Evolutionary conservation across 176 grass and related monocot species (phyloP).

Genomic region (Hordeum vulgare): DNA sequence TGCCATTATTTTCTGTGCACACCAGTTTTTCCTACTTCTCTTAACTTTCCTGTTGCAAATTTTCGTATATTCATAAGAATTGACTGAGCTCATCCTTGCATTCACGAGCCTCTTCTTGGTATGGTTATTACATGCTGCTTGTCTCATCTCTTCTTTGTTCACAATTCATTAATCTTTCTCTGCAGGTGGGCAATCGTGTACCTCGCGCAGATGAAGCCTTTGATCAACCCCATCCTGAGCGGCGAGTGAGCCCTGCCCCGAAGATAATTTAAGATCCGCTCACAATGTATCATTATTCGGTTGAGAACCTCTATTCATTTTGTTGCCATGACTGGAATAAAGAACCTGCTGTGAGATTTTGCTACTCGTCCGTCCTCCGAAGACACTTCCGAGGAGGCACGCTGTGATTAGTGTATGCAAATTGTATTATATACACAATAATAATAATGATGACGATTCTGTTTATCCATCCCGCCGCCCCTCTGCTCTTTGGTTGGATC

Average conservation of each 20-base stretch:
- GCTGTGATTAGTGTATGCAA: slow-evolving; percentile 52
- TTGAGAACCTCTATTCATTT: slow-evolving; percentile 40
- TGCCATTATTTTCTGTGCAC: neutral
- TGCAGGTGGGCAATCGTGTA: slow-evolving; percentile 95
- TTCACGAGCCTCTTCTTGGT: neutral
- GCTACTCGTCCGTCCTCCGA: slow-evolving; percentile 17
- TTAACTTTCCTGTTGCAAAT: neutral
- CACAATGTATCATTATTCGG: slow-evolving; percentile 25
- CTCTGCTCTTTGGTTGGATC: neutral
- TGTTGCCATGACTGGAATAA: slow-evolving; percentile 27
- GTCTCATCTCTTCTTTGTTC: neutral
- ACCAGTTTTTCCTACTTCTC: neutral
- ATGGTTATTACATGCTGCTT: neutral
- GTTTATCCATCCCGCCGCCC: neutral
- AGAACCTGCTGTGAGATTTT: slow-evolving; percentile 21
- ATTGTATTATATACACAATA: slow-evolving; percentile 40
- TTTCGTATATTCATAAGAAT: neutral
- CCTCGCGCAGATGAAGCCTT: slow-evolving; percentile 87
- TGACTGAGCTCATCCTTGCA: neutral
- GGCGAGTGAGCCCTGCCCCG: slow-evolving; percentile 49
- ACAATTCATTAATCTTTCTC: neutral
- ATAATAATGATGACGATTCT: neutral
- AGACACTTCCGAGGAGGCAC: neutral
- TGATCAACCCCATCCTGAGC: slow-evolving; percentile 92
- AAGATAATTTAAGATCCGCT: neutral